A percentile compares a stretch with the other conserved stretches of the same genome.
phyloP scores from a whole-genome alignment of 345 rosid genomes.

The Populus nigra region DNA sequence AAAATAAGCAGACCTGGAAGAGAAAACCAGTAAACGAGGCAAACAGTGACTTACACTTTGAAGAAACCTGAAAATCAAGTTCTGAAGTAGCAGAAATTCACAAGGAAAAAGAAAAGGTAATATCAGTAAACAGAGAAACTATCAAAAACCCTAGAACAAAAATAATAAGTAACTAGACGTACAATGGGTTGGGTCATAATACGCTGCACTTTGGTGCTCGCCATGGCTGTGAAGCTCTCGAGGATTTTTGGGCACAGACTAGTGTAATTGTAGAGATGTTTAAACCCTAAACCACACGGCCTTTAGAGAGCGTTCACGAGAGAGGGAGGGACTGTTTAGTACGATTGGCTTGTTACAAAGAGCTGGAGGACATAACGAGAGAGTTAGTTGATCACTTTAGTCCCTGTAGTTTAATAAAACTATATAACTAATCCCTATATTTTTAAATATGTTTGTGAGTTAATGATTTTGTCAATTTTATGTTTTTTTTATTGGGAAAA shows the following conservation, averaged over 20 bases:
- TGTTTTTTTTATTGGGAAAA: too few relatives aligned
- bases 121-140: not conserved
- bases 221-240: constrained; percentile 44
- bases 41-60: constrained; percentile 62
- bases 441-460: too few relatives aligned
- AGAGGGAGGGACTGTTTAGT: not conserved
- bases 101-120: not conserved
- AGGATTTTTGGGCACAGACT: constrained; percentile 7
- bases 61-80: constrained; percentile 92
- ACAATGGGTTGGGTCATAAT: constrained; percentile 87
- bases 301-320: not conserved
- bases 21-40: not conserved
- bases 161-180: not conserved
- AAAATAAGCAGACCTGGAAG: not conserved
- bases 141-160: not conserved
- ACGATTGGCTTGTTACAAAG: not conserved
- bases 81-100: constrained; percentile 37
- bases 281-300: not conserved
- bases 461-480: too few relatives aligned
- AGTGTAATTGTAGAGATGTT: not conserved
- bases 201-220: constrained; percentile 84
- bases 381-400: too few relatives aligned
- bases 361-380: too few relatives aligned
- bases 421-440: too few relatives aligned
- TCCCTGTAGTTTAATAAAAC: too few relatives aligned